Evolutionary conservation across 495 filamentous ascomycete species (phyloP).

Genomic region (Cairneyella variabilis): DNA sequence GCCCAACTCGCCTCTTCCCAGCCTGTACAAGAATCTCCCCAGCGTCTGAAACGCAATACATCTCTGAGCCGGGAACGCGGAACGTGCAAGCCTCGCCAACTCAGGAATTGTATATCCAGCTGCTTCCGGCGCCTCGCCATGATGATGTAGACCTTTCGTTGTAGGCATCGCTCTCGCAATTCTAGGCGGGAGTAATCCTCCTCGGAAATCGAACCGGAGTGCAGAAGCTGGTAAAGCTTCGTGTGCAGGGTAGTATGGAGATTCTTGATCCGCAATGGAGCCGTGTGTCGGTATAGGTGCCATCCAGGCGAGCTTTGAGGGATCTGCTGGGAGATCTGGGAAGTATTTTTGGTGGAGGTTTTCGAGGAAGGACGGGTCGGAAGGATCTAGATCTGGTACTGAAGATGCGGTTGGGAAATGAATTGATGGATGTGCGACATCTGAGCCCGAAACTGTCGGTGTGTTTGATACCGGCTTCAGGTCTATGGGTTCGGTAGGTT

Average conservation of each 20-base stretch:
- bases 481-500: conserved; percentile 17
- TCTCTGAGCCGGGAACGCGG: conserved; percentile 76
- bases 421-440: conserved; percentile 31
- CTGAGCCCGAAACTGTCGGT: background rate
- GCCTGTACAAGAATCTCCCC: conserved; percentile 76
- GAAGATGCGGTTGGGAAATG: conserved; percentile 60
- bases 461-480: conserved; percentile 13
- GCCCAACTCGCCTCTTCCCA: conserved; percentile 79
- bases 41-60: conserved; percentile 91
- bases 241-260: conserved; percentile 75
- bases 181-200: conserved; percentile 69
- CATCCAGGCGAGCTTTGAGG: conserved; percentile 87
- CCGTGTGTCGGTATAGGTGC: conserved; percentile 57
- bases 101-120: conserved; percentile 94
- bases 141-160: conserved; percentile 83
- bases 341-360: conserved; percentile 91
- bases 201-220: conserved; percentile 85
- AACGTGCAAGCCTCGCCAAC: conserved; percentile 76
- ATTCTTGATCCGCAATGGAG: conserved; percentile 55
- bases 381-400: conserved; percentile 72
- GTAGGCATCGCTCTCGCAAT: conserved; percentile 66
- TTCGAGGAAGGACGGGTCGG: conserved; percentile 73
- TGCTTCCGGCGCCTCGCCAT: conserved; percentile 86
- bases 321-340: conserved; percentile 78
- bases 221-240: conserved; percentile 65